Conservation (phyloP, 169 alveolate species). For the Babesia caballi region DNA sequence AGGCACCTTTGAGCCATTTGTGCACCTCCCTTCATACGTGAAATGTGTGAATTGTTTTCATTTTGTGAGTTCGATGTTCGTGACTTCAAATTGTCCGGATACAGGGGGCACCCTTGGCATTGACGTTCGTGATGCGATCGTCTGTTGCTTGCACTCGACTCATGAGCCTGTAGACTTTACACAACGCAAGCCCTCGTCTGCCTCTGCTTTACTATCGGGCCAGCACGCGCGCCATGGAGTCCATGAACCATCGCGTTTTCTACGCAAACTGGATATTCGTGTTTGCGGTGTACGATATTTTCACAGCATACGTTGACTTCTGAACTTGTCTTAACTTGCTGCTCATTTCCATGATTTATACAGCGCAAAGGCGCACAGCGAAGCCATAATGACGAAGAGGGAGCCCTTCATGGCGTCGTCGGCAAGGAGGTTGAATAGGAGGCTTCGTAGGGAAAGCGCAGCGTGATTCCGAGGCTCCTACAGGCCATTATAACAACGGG, state of each 20-base stretch:
- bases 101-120: too few relatives aligned
- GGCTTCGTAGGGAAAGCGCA: constrained; percentile 53
- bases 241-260: constrained; percentile 75
- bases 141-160: not conserved
- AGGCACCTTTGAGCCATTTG: too few relatives aligned
- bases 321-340: not conserved
- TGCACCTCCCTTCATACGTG: too few relatives aligned
- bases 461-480: constrained; percentile 64
- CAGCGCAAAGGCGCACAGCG: constrained; percentile 43
- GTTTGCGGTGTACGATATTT: constrained; percentile 63
- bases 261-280: constrained; percentile 74
- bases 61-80: too few relatives aligned
- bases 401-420: constrained; percentile 63
- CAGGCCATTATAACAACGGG: constrained; percentile 11
- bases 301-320: constrained; percentile 66
- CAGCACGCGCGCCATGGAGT: constrained; percentile 68
- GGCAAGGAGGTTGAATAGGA: constrained; percentile 53
- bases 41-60: too few relatives aligned
- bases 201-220: constrained; percentile 67
- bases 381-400: constrained; percentile 36
- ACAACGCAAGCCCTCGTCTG: constrained; percentile 61
- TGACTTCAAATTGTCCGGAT: too few relatives aligned
- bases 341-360: constrained; percentile 42
- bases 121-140: not conserved
- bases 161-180: constrained; percentile 11